Evolutionary conservation across 306 rosid genomes (phyloP), one percentile per base, ranked within the genome.

Genomic region (Fragaria ananassa): DNA sequence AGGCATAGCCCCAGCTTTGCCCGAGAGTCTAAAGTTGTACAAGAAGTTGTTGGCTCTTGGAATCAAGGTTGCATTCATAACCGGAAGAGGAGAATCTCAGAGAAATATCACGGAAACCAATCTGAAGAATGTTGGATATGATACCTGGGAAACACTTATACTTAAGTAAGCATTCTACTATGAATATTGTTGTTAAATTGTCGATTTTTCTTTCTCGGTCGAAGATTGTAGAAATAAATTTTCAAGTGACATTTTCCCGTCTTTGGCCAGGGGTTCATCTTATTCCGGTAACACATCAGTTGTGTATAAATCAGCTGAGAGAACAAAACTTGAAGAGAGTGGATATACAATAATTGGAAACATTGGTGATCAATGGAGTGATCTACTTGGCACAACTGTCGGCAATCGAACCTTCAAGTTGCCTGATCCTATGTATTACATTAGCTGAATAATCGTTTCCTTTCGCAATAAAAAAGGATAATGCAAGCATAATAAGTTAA

Each of bases 331-430:
- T 1, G 91, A 72, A 21, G 7, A 73, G 21, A 63, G 62, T 34
- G 93, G 92, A 11, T 91, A 80, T 4, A 86, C 54, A 80, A 89
- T 89, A 1, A 19, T 87, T 49, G 97, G 93, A 23, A 91, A 87
- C 79, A 78, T 74, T 0, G 92, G 96, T 0, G 97, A 91, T 19
- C 97, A 91, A 79, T 87, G 93, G 92, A 91, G 89, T 41, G 93
- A 89, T 62, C 58, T 89, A 1, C 21, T 89, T 60, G 97, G 93
- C 6, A 66, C 50, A 4, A 47, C 25, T 25, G 66, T 31, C 0
- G 96, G 93, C 41, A 2, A 71, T 12, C 85, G 92, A 45, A 89
- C 90, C 44, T 91, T 89, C 70, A 91, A 91, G 81, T 66, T 91
- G 5, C 96, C 93, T 9, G 86, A 91, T 76, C 93, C 97, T 0